These are phyloP conservation scores for Cryphonectria nitschkei DNA, from an alignment of 2,329 filamentous ascomycete genomes.

Conservation along the genomic window DNA sequence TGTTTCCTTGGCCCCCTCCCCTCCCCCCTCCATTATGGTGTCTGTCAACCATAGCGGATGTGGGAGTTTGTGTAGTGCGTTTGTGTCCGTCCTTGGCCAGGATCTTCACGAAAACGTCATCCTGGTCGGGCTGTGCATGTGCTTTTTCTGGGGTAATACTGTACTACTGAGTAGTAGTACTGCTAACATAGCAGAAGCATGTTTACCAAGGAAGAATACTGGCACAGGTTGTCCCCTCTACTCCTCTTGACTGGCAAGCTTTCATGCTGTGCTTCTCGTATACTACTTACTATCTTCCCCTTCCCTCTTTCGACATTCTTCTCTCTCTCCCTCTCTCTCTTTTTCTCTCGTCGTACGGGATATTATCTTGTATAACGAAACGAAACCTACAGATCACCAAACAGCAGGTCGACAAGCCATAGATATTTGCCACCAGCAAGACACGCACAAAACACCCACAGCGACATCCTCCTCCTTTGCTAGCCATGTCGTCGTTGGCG, in stretches of 20 bases:
- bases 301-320: neutral
- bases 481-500: constrained; percentile 29
- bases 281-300: neutral
- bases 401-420: neutral
- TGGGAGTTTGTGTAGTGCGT: neutral
- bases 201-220: neutral
- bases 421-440: neutral
- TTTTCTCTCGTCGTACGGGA: neutral
- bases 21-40: neutral
- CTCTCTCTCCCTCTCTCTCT: neutral
- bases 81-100: constrained; percentile 23
- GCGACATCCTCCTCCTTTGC: constrained; percentile 18
- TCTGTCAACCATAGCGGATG: constrained; percentile 10
- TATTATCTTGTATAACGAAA: neutral
- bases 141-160: neutral
- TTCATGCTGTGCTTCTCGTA: neutral
- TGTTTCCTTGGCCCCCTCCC: neutral
- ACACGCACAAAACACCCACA: neutral
- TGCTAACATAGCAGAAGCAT: neutral
- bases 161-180: neutral
- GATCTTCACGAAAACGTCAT: constrained; percentile 21
- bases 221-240: neutral
- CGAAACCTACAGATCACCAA: neutral
- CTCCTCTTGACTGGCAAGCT: neutral
- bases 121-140: constrained; percentile 13